phyloP scores from a whole-genome alignment of 176 grass and related monocot genomes.

The Cenchrus americanus region DNA sequence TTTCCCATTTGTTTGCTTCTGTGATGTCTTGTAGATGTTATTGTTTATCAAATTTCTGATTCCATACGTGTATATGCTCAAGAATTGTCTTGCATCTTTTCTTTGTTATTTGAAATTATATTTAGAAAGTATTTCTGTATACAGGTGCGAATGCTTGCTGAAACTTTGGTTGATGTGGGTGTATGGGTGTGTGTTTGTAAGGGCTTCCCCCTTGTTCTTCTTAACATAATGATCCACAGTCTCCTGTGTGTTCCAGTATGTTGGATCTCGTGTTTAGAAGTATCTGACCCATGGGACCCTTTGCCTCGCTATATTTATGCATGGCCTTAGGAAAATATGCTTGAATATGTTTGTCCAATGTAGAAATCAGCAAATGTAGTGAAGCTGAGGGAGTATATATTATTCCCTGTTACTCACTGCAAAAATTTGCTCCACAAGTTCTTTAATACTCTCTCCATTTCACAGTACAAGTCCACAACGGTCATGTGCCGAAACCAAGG shows the following conservation, averaged over 20 bases:
- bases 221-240: no score
- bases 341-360: not conserved
- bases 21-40: not conserved
- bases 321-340: not conserved
- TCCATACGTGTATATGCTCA: conserved; percentile 16
- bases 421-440: conserved; percentile 26
- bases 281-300: not conserved
- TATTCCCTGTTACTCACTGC: not conserved
- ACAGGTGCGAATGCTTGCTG: no score
- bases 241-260: no score
- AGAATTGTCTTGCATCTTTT: not conserved
- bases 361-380: not conserved
- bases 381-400: not conserved
- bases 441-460: not conserved
- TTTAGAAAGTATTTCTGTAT: not conserved
- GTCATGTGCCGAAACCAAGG: not conserved
- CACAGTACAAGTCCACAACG: not conserved
- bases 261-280: conserved; percentile 18
- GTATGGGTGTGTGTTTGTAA: no score
- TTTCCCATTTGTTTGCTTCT: conserved; percentile 6
- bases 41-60: conserved; percentile 20
- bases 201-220: no score
- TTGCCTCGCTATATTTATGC: not conserved
- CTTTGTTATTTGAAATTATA: conserved; percentile 6
- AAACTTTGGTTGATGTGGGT: no score